These are phyloP conservation scores for Coniella vitis DNA, from an alignment of 2,329 filamentous ascomycete species.

Conservation along the genomic window DNA sequence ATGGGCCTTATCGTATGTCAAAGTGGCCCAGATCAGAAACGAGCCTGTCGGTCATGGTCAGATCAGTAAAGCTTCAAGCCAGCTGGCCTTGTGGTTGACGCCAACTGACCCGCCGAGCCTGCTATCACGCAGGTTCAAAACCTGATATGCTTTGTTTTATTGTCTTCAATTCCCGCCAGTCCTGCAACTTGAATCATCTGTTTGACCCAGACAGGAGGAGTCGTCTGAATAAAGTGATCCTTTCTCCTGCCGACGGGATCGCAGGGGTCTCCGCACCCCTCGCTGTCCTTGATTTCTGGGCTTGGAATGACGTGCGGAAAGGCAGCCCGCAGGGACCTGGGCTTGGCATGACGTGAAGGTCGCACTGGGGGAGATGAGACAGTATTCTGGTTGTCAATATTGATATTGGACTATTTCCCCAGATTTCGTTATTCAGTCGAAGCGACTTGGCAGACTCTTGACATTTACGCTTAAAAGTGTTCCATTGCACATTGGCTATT, in stretches of 20 bases:
- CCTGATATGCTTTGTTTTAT: no score
- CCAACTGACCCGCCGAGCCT: not conserved
- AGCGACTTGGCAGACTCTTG: no score
- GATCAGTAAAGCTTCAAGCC: no score
- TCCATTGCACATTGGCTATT: no score
- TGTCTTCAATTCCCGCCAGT: not conserved
- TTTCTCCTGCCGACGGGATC: not conserved
- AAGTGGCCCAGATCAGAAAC: no score
- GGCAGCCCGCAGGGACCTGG: not conserved
- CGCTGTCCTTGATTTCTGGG: conserved; percentile 2
- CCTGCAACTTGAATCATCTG: no score
- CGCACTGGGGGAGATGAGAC: not conserved
- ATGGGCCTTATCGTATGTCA: no score
- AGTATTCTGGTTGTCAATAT: not conserved
- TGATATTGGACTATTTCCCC: not conserved
- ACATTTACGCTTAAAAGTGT: no score
- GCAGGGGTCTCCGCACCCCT: not conserved
- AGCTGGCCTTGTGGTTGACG: no score
- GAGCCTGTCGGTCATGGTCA: no score
- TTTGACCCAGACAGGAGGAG: no score
- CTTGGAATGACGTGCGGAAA: not conserved
- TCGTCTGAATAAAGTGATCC: not conserved
- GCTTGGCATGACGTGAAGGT: not conserved
- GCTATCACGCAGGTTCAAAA: not conserved
- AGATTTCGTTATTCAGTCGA: not conserved